Evolutionary conservation across 2,329 filamentous ascomycete species (phyloP).

Genomic region (Aspergillus transmontanensis): DNA sequence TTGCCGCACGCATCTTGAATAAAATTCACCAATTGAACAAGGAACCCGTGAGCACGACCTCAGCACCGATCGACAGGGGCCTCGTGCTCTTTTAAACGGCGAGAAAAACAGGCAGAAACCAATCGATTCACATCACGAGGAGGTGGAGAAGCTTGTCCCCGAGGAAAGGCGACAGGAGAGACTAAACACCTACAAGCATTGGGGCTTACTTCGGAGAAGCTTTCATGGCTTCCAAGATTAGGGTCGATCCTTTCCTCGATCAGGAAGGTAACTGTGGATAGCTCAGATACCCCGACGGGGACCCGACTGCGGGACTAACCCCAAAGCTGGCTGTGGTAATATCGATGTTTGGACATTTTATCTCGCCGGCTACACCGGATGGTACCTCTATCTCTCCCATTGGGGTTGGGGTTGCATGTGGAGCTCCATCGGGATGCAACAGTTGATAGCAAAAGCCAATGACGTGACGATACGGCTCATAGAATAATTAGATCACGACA

Average conservation of each 20-base stretch:
- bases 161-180: background rate
- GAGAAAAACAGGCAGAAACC: background rate
- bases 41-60: background rate
- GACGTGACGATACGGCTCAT: background rate
- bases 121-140: background rate
- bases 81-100: background rate
- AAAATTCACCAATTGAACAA: background rate
- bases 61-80: background rate
- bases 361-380: background rate
- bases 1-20: constrained; percentile 8
- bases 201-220: background rate
- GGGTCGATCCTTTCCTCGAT: background rate
- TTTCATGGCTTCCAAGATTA: background rate
- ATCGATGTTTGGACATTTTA: too few species aligned
- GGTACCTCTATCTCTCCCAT: too few species aligned
- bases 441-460: background rate
- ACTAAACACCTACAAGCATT: background rate
- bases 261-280: background rate
- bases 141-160: background rate
- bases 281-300: background rate
- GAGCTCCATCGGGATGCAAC: background rate
- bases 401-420: background rate
- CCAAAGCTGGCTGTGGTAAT: background rate
- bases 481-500: background rate
- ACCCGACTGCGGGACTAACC: background rate